A percentile compares a stretch with the other conserved stretches of the same genome.
These are phyloP conservation scores for Neoascochyta sp. DNA, from an alignment of 2,329 filamentous ascomycete genomes.

Conservation along the genomic window DNA sequence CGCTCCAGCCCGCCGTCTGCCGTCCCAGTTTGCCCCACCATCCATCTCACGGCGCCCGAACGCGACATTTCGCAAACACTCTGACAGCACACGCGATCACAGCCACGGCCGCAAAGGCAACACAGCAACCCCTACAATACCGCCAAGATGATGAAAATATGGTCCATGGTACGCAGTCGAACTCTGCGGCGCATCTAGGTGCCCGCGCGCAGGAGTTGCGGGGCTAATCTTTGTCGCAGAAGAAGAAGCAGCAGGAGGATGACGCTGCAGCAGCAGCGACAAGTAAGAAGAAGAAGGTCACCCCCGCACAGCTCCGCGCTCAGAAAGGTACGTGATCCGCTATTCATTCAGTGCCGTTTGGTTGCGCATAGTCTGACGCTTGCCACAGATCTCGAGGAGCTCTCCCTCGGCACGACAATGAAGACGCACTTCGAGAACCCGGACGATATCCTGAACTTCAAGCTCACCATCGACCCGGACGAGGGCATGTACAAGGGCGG, in stretches of 20 bases:
- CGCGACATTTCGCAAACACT: conserved; percentile 6
- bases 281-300: conserved; percentile 97
- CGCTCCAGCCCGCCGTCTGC: conserved; percentile 7
- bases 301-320: conserved; percentile 87
- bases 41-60: conserved; percentile 8
- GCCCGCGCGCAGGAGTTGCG: conserved; percentile 1
- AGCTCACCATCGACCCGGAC: conserved; percentile 76
- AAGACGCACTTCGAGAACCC: conserved; percentile 75
- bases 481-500: conserved; percentile 87
- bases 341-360: too few relatives aligned
- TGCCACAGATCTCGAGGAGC: conserved; percentile 68
- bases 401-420: conserved; percentile 76
- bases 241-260: conserved; percentile 89
- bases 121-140: conserved; percentile 16
- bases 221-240: conserved; percentile 51
- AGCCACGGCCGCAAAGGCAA: conserved; percentile 4
- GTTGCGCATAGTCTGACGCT: conserved; percentile 10
- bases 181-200: neutral
- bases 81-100: conserved; percentile 15
- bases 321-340: conserved; percentile 72
- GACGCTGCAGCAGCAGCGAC: conserved; percentile 76
- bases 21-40: conserved; percentile 14
- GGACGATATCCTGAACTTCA: conserved; percentile 82
- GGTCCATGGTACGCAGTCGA: conserved; percentile 76
- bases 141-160: conserved; percentile 93